These are phyloP conservation scores for Penicillium brasilianum DNA, from an alignment of 2,329 filamentous ascomycete species.

Conservation along the genomic window DNA sequence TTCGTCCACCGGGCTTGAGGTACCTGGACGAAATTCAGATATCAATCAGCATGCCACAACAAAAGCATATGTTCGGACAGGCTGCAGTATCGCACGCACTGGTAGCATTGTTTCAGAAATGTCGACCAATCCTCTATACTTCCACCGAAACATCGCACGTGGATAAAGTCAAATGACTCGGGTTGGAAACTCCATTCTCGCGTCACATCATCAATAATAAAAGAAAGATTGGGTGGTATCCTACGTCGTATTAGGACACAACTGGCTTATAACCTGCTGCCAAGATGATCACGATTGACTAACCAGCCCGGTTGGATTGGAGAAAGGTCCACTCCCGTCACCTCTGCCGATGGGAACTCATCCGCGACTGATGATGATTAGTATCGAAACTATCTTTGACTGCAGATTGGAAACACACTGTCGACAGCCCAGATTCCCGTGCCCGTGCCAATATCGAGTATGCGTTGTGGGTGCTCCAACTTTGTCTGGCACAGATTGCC, in stretches of 20 bases:
- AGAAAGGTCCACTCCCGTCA: constrained; percentile 55
- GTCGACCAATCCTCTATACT: constrained; percentile 31
- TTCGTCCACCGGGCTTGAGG: constrained; percentile 38
- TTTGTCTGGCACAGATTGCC: constrained; percentile 18
- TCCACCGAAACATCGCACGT: constrained; percentile 31
- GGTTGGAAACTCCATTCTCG: constrained; percentile 31
- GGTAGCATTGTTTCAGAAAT: constrained; percentile 27
- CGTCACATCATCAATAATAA: constrained; percentile 39
- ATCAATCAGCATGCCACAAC: background rate
- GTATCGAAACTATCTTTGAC: background rate
- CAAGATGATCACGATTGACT: background rate
- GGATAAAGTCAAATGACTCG: constrained; percentile 39
- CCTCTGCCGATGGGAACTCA: constrained; percentile 44
- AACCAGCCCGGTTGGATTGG: constrained; percentile 54
- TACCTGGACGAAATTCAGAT: constrained; percentile 21
- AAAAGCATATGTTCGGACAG: background rate
- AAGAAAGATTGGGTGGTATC: constrained; percentile 39
- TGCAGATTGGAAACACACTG: background rate
- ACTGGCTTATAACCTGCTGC: background rate
- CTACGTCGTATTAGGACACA: constrained; percentile 11
- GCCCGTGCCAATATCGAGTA: constrained; percentile 24
- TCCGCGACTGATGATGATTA: constrained; percentile 32
- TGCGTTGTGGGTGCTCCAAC: constrained; percentile 17
- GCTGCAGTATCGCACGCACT: constrained; percentile 16
- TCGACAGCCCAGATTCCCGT: constrained; percentile 33